These are phyloP conservation scores for Piromyces finnis DNA, from an alignment of 192 early-diverging fungal species.

Conservation along the genomic window DNA sequence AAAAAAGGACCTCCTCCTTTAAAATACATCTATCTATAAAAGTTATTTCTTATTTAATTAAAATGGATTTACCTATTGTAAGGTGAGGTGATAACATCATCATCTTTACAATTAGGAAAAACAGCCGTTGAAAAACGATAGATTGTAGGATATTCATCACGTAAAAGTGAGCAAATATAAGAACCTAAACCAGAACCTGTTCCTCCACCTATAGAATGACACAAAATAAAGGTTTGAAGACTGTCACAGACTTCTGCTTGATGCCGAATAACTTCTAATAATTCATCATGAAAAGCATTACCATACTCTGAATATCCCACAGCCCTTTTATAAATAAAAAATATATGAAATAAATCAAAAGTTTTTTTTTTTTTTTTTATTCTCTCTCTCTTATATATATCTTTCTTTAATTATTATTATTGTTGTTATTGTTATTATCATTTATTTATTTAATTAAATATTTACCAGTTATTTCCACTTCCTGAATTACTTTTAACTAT, in stretches of 20 bases:
- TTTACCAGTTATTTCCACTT: slow-evolving; percentile 38
- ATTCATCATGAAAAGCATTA: slow-evolving; percentile 9
- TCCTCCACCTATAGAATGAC: slow-evolving; percentile 30
- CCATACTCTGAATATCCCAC: slow-evolving; percentile 31
- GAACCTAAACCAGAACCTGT: slow-evolving; percentile 42
- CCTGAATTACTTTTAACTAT: slow-evolving; percentile 19
- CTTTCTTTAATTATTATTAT: neutral
- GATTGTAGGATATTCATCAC: slow-evolving; percentile 12
- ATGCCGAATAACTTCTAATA: slow-evolving; percentile 18
- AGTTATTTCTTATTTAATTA: too few relatives aligned
- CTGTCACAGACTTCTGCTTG: slow-evolving; percentile 32
- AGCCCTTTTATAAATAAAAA: slow-evolving; percentile 7
- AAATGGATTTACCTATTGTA: neutral
- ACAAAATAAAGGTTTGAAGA: slow-evolving; percentile 28
- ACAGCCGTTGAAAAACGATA: neutral
- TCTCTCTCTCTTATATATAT: neutral
- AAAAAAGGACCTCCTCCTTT: too few relatives aligned
- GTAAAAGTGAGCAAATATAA: slow-evolving; percentile 11
- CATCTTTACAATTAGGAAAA: neutral
- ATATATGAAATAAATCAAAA: too few relatives aligned
- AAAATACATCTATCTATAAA: too few relatives aligned
- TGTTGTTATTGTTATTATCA: too few relatives aligned
- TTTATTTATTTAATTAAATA: too few relatives aligned
- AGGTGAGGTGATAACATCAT: neutral
- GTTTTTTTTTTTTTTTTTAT: too few relatives aligned